Conservation (phyloP, 2,329 filamentous ascomycete genomes). For the Amauroascus niger region DNA sequence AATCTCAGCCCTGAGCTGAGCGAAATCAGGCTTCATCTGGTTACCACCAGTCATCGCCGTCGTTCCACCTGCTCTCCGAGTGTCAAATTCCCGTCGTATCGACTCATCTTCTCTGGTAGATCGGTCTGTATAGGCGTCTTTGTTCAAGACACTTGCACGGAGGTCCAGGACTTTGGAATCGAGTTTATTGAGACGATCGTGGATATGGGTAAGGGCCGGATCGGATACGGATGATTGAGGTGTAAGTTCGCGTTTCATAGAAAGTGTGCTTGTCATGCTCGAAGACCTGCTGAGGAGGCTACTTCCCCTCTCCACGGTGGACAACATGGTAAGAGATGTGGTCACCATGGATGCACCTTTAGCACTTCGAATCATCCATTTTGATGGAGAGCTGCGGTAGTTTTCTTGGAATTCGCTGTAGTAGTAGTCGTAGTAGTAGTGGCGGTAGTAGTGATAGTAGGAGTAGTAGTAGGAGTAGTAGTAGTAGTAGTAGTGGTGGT, state of each 20-base stretch:
- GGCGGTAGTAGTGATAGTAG: neutral
- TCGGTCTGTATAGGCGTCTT: conserved; percentile 33
- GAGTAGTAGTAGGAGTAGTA: neutral
- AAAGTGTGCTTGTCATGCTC: conserved; percentile 32
- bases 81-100: conserved; percentile 33
- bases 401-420: neutral
- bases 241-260: conserved; percentile 28
- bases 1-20: conserved; percentile 30
- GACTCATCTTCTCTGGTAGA: conserved; percentile 34
- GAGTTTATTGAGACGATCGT: conserved; percentile 32
- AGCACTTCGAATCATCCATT: neutral
- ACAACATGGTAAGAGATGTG: conserved; percentile 4
- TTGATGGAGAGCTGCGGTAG: neutral
- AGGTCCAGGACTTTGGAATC: conserved; percentile 32
- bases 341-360: neutral
- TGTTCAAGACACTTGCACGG: conserved; percentile 31
- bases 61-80: conserved; percentile 26
- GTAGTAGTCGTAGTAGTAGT: neutral
- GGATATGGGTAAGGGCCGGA: conserved; percentile 28
- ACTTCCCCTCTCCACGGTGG: conserved; percentile 28
- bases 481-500: no score
- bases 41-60: conserved; percentile 15
- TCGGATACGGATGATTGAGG: conserved; percentile 27
- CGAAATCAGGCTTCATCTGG: conserved; percentile 29
- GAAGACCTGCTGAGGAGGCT: conserved; percentile 29